Evolutionary conservation across 768 basidiomycete species (phyloP), one percentile per base, ranked within the genome.

Genomic region (Termitomyces sp.): DNA sequence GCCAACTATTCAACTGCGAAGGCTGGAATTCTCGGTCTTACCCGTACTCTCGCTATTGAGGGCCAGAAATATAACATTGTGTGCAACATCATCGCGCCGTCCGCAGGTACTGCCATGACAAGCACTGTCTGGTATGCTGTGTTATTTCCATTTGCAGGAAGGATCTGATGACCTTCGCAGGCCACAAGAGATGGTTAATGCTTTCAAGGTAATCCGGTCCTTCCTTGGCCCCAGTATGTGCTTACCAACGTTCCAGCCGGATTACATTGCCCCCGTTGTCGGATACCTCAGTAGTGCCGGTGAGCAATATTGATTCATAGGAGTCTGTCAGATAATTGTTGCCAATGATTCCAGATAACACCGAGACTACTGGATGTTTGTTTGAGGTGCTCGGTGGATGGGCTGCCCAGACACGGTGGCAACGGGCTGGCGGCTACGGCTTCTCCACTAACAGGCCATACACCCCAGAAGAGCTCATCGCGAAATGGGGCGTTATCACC

Each of bases 1-100:
- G 89, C 91, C 34, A 97, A 96, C 66, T 98, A 98, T 70, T 87
- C 91, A 12, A 86, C 95, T 3, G 97, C 94, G 6, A 98, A 98
- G 70, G 88, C 93, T 56, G 94, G 82, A 21, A 90, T 98, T 63
- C 86, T 91, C 60, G 93, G 92, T 54, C 70, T 99, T 14, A 95
- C 94, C n/a, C 82, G 86, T 48, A 87, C 93, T 0, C 82, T 98
- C 21, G 94, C 87, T 3, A 84, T 94, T 55, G 97, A 99, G 71
- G 97, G 97, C 49, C 78, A 80, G 67, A 92, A 92, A 68, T 94
- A 96, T 71, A 85, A 87, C 68, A 98, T 99, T 65, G 66, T 94
- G 48, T 90, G 85, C 61, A 99, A 99, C 68, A 79, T 80, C 50
- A 86, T 98, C 58, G 91, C 90, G 30, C 92, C 94, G 1, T 84